Base-by-base conservation (phyloP, 495 filamentous ascomycete genomes). In the Haplographium delicatum region DNA sequence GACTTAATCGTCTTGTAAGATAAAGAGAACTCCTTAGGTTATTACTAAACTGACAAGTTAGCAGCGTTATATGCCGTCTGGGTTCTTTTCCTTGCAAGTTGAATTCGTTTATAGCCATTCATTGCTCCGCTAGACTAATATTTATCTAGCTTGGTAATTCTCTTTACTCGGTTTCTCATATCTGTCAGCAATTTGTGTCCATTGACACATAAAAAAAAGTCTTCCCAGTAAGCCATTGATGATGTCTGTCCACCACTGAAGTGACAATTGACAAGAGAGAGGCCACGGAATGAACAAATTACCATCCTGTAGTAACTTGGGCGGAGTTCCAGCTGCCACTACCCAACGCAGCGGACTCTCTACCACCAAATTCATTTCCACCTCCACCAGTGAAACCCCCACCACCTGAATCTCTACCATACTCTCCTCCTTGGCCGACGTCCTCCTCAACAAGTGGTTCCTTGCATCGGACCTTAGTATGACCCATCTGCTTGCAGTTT, bases 381-480 rank as follows among this genome's bases (percentile, higher is more conserved):
- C 4, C 19, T n/a, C 16, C 15, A 41, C 27, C 34, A 22, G 25
- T 38, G 22, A 11, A 35, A 26, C 18, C 51, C 13, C 38, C 39
- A 31, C 16, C 35, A 19, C 31, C 20, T 22, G 7, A 20, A 19
- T 24, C 50, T 42, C 34, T 51, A 13, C 19, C 37, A 24, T 42
- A 38, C 25, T 27, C 50, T 44, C 30, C 44, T 23, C 9, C 31
- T 26, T 19, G 15, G 10, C 15, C 40, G 23, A 8, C 38, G 16
- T 22, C 44, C 22, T 48, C 53, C 2, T 47, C 49, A 18, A 16
- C 34, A 13, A 42, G 11, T 9, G 53, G 53, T 24, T 53, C 27
- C 26, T 39, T 50, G 58, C 58, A 60, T 5, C 53, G 44, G 24
- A 60, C 44, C 50, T 57, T 60, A 0, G 58, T 57, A 41, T 60